Percentiles rank a stretch among this genome's conserved stretches.
phyloP scores from a whole-genome alignment of 306 rosid species.

The Potentilla sterilis region DNA sequence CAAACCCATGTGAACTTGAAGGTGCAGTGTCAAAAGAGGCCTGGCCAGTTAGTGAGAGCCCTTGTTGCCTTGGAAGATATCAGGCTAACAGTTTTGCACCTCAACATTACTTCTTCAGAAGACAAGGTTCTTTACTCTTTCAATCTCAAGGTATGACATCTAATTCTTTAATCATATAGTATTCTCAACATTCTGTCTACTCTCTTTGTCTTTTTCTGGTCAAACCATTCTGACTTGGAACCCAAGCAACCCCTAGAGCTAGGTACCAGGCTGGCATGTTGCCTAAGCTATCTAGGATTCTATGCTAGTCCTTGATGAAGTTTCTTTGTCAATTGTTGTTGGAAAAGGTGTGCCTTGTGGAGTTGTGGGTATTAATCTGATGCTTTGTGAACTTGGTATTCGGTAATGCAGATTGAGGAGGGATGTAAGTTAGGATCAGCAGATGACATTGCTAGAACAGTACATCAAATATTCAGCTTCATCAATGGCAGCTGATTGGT shows the following conservation, averaged over 20 bases:
- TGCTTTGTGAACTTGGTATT: slow-evolving; percentile 8
- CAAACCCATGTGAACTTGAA: slow-evolving; percentile 93
- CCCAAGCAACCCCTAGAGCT: slow-evolving; percentile 35
- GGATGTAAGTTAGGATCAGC: slow-evolving; percentile 71
- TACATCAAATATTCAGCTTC: slow-evolving; percentile 60
- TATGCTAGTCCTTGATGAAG: neutral
- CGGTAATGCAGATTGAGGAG: slow-evolving; percentile 86
- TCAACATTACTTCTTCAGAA: slow-evolving; percentile 69
- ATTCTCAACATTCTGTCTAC: neutral
- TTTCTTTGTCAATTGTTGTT: neutral
- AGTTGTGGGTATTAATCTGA: neutral
- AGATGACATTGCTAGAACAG: slow-evolving; percentile 72
- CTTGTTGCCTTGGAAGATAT: slow-evolving; percentile 83
- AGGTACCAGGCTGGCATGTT: neutral
- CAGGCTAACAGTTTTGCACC: slow-evolving; percentile 73
- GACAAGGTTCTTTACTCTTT: slow-evolving; percentile 69
- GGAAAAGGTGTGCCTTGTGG: slow-evolving; percentile 10
- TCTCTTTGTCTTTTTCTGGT: slow-evolving; percentile 22
- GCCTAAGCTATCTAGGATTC: neutral
- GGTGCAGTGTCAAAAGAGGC: slow-evolving; percentile 55
- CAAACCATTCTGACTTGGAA: slow-evolving; percentile 57
- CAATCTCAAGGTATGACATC: slow-evolving; percentile 82
- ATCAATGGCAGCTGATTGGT: slow-evolving; percentile 47
- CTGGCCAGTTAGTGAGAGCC: slow-evolving; percentile 64
- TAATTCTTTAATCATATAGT: slow-evolving; percentile 20